Percentiles rank a stretch among this genome's conserved stretches.
Conservation (phyloP, 1,284 basidiomycete genomes). For the Anthracocystis panici-leucophaei region DNA sequence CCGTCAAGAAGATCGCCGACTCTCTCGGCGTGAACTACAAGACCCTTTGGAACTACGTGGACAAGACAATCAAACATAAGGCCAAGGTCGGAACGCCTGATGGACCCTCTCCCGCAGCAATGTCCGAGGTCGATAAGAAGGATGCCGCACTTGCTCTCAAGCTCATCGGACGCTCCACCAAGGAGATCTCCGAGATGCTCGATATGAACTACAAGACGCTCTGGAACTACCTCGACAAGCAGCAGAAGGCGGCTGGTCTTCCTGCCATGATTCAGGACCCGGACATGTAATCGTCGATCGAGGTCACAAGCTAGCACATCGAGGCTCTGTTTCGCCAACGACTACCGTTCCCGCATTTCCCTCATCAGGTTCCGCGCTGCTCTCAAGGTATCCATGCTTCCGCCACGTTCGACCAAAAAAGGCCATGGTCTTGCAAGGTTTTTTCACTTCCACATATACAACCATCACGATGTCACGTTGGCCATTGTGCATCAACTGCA, state of each 20-base stretch:
- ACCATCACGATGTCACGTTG: no score
- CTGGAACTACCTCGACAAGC: constrained; percentile 21
- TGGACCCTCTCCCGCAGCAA: not conserved
- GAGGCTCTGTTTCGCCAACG: not conserved
- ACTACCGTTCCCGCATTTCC: not conserved
- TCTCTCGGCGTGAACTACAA: constrained; percentile 23
- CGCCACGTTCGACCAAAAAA: no score
- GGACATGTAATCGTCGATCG: not conserved
- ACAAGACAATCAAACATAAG: constrained; percentile 8
- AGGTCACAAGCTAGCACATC: not conserved
- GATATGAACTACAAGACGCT: constrained; percentile 29
- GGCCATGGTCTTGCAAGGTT: no score
- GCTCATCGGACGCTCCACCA: constrained; percentile 16
- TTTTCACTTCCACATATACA: no score
- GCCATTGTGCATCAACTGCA: no score
- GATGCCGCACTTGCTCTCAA: constrained; percentile 23
- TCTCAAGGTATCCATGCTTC: no score
- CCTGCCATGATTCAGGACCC: constrained; percentile 12
- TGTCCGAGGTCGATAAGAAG: constrained; percentile 17
- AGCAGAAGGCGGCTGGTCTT: constrained; percentile 14
- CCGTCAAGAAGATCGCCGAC: constrained; percentile 16
- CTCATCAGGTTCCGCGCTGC: not conserved
- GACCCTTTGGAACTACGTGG: constrained; percentile 9
- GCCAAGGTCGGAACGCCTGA: constrained; percentile 1
- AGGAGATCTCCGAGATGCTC: constrained; percentile 21